Base-by-base conservation (phyloP, 768 basidiomycete genomes). In the Holtermannia corniformis region DNA sequence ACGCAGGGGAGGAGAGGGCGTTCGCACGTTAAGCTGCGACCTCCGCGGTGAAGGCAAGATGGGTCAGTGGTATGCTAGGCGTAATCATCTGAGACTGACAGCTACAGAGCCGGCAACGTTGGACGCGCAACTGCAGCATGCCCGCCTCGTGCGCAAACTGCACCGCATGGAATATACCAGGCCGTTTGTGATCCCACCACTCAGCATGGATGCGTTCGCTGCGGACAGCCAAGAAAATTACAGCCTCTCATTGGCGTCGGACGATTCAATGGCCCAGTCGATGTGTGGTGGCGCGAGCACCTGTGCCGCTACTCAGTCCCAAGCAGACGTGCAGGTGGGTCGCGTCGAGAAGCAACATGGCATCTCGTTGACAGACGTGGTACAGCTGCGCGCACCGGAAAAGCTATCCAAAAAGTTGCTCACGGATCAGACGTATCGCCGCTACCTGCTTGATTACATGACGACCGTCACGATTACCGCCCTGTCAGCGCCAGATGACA, bases 381-480 rank as follows among this genome's bases (percentile, higher is more conserved):
- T 44, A 10, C 44, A 68, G 64, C 60, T 68, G n/a, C 58, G 64
- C 13, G 59, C 60, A 23, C 64, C 64, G n/a, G 44, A 42, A 3
- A 52, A 56, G 27, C 47, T 68, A 1, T 56, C 59, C 26, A 54
- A 59, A 10, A 57, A 52, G 4, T 62, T 65, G 37, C 46, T 68
- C 3, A 62, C 59, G n/a, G 64, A 65, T 12, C 42, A 46, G 3
- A 68, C 67, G 20, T 68, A 63, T 59, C 57, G 60, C 4, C 62
- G 58, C 47, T 68, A 68, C 49, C 51, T 68, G 40, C 48, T 62
- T 5, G 67, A 68, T 46, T 50, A 68, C 40, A 62, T 65, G 57
- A 62, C 49, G 2, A 58, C 62, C 41, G 53, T 52, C 23, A 57
- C 55, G 12, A 44, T 55, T 7, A 21, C 24, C 7, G 48, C 55